These are phyloP conservation scores for Lactarius akahatsu DNA, from an alignment of 768 basidiomycete species.

Conservation along the genomic window DNA sequence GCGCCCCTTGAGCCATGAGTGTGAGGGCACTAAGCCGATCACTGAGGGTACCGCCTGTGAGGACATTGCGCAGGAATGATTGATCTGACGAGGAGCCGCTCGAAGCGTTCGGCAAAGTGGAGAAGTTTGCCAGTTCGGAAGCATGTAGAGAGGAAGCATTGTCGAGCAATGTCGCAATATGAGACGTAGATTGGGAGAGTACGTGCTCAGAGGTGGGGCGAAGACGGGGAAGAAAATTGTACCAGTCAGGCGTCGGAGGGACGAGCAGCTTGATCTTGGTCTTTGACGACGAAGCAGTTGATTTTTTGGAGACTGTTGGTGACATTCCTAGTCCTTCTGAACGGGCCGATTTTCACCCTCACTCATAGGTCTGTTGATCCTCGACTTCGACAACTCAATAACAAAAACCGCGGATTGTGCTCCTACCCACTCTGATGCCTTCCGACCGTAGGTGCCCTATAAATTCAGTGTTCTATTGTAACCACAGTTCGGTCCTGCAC, in stretches of 20 bases:
- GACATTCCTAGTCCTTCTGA: too few relatives aligned
- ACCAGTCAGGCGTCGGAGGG: conserved; percentile 52
- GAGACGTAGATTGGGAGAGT: conserved; percentile 42
- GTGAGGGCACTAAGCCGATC: conserved; percentile 41
- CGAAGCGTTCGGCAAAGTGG: conserved; percentile 49
- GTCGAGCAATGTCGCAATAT: conserved; percentile 45
- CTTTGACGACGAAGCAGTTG: conserved; percentile 19
- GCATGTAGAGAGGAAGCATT: conserved; percentile 52
- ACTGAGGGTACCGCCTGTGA: conserved; percentile 40
- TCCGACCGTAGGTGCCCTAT: too few relatives aligned
- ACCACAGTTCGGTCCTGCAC: too few relatives aligned
- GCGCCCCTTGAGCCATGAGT: conserved; percentile 49
- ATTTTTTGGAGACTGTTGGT: neutral
- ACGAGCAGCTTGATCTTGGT: conserved; percentile 32
- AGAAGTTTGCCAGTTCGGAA: conserved; percentile 47
- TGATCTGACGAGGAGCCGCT: conserved; percentile 15
- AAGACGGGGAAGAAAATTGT: conserved; percentile 47
- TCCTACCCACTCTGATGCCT: too few relatives aligned
- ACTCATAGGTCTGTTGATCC: too few relatives aligned
- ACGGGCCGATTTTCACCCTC: too few relatives aligned
- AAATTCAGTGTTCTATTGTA: too few relatives aligned
- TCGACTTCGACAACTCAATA: too few relatives aligned
- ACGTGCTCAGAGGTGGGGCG: conserved; percentile 33
- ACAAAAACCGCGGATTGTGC: too few relatives aligned
- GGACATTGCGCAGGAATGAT: conserved; percentile 18